Base-by-base conservation (phyloP, 352 stramenopile species). In the Elongisporangium anandrum region DNA sequence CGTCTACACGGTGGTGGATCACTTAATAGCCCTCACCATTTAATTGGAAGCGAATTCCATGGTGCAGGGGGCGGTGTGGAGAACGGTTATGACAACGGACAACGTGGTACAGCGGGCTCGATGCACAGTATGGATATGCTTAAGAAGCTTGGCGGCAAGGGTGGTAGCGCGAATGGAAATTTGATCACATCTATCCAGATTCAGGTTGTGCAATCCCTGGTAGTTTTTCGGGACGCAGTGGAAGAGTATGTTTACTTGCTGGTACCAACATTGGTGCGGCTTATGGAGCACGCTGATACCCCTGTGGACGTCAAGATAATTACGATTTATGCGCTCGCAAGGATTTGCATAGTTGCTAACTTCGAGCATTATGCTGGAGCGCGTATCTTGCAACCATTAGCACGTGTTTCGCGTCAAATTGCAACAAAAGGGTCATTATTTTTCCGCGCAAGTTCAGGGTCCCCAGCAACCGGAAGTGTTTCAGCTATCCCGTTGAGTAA, bases 171-270 rank as follows among this genome's bases (percentile, higher is more conserved):
- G 2, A 45, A 45, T 45, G 34, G 34, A 45, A 45, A 12, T 45
- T 45, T 45, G 34, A 62, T 79, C 17, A 69, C 65, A 2, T 68
- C 79, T 19, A 74, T 94, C 16, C 86, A 95, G 61, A 81, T 88
- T 7, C 84, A 94, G 64, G 81, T 95, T 48, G 86, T 95, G 15
- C 83, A 95, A 50, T 90, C 88, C 26, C 71, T 99, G 45, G 86
- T 96, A 57, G 87, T 97, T 38, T 96, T 98, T 29, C 85, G 91
- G 5, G 79, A 93, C 50, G 88, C 96, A 0, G 85, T 99, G 4
- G 83, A 94, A 16, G 93, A 98, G 51, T 97, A 98, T 67, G 81
- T 98, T 12, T 97, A 98, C 69, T 68, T 99, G 60, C 59, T 99
- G 13, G 71, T 99, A 4, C 95, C 97, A 47, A 89, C 92, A 4